Base-by-base conservation (phyloP, 2,329 filamentous ascomycete species). In the Beauveria sp. region DNA sequence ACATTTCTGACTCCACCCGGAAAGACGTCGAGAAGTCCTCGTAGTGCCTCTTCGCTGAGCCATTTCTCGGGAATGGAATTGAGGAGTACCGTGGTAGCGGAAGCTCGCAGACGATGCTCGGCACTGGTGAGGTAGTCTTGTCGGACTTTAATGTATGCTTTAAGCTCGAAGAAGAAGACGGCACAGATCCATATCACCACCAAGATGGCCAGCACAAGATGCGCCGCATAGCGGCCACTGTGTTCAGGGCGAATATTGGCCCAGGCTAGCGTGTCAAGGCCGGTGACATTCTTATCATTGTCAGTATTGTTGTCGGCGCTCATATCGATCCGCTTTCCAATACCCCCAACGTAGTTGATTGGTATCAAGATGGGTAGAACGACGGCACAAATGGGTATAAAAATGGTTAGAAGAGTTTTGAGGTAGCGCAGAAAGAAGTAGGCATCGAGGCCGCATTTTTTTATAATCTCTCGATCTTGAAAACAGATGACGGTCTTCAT, bases 391-490 rank as follows among this genome's bases (percentile, higher is more conserved):
- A 96, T 85, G 1, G 94, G 92, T 44, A 96, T 77, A 71, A 99
- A 97, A 64, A 99, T 96, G 70, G 96, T 87, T 48, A 97, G 82
- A 5, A 97, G 84, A 73, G 70, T 83, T 65, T 83, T 83, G 16
- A 85, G 83, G 70, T 96, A 99, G 64, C 96, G 89, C 1, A 99
- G 81, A 73, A 99, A 99, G 78, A 97, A 96, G 76, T 96, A 99
- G 69, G 93, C 92, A 71, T 99, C 94, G 10, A 99, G 83, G 20
- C 94, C 94, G 67, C 93, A 97, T 74, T 97, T 96, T 58, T 93
- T 88, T 68, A 99, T 96, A 66, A 99, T 85, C 67, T 96, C 91
- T 14, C 90, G 81, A 64, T 90, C 83, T 79, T 85, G 73, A 76
- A 90, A 76, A 77, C 86, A 73, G 76, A 90, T 80, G 80, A 96